These are phyloP conservation scores for Scheffersomyces lignosus DNA, from an alignment of 805 yeast species.

Conservation along the genomic window DNA sequence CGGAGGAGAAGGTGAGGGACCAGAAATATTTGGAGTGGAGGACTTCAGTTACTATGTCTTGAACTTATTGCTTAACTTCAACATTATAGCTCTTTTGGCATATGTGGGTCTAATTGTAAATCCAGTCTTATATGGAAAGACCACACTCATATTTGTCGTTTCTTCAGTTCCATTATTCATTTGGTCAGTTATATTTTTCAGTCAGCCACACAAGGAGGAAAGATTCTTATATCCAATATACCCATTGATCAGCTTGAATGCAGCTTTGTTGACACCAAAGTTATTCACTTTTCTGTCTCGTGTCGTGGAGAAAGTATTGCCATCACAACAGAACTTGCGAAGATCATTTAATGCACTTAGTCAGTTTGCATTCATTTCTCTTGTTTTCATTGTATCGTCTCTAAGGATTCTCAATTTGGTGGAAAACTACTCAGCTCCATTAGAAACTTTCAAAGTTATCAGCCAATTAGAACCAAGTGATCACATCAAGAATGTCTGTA, in stretches of 20 bases:
- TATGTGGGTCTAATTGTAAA: constrained; percentile 35
- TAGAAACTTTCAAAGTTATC: constrained; percentile 23
- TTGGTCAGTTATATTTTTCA: constrained; percentile 67
- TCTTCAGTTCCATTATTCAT: constrained; percentile 48
- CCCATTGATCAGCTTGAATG: constrained; percentile 63
- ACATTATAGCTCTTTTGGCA: constrained; percentile 48
- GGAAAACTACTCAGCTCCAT: constrained; percentile 72
- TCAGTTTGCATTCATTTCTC: constrained; percentile 29
- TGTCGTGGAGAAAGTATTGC: constrained; percentile 4
- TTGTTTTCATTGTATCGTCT: constrained; percentile 25
- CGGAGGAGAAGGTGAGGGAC: constrained; percentile 73
- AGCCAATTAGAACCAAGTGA: constrained; percentile 5
- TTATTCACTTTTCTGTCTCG: constrained; percentile 8
- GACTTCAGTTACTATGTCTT: constrained; percentile 68
- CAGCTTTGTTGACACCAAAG: constrained; percentile 47
- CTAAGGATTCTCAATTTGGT: constrained; percentile 62
- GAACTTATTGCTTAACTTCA: constrained; percentile 76
- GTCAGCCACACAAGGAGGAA: constrained; percentile 92
- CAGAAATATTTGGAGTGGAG: constrained; percentile 87
- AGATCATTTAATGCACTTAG: constrained; percentile 5
- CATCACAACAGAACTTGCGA: constrained; percentile 1
- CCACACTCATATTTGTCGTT: constrained; percentile 12
- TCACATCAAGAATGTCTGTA: constrained; percentile 56
- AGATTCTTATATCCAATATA: constrained; percentile 86
- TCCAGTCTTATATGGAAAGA: constrained; percentile 13